Evolutionary conservation across 768 basidiomycete species (phyloP), one percentile per base, ranked within the genome.

Genomic region (Hygrophorus russula): DNA sequence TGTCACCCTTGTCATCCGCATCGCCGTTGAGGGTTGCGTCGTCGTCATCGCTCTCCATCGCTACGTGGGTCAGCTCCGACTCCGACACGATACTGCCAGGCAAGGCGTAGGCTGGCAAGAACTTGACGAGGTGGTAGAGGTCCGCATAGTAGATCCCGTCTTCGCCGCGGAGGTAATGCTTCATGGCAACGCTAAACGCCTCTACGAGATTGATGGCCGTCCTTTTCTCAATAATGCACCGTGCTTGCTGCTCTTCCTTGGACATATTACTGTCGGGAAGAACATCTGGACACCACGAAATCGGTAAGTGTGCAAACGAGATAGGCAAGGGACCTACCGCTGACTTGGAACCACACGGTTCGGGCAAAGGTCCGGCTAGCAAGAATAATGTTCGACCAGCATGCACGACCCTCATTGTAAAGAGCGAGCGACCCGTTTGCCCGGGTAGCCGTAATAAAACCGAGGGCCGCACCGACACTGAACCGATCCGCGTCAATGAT

Each of bases 341-440:
- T 70, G 9, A 74, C 61, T 53, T 74, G 74, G 57, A 74, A 70
- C 74, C 74, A 83, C 6, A 77, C 66, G 0, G 71, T 68, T 13
- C 82, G 65, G 0, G 80, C 69, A 55, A 82, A 66, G 2, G 71
- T 76, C 31, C 80, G 69, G 50, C 60, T 67, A 14, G 67, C 68
- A 20, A 76, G 57, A 36, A 76, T 71, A n/a, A 84, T 78, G 48
- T 78, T 73, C 2, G 78, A 78, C 82, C 82, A 85, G 4, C 76
- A 60, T 40, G 69, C 61, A 42, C 82, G 62, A 17, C 82, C 82
- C 52, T 85, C 82, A 44, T 84, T 83, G 57, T 84, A 84, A n/a
- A 80, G 64, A 56, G 82, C 80, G 51, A 81, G 82, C 31, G 78
- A 80, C 3, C 80, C 76, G 9, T 78, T 82, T 8, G 81, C 82